Base-by-base conservation (phyloP, 257 asterid species). In the Dorcoceras hygrometricum region DNA sequence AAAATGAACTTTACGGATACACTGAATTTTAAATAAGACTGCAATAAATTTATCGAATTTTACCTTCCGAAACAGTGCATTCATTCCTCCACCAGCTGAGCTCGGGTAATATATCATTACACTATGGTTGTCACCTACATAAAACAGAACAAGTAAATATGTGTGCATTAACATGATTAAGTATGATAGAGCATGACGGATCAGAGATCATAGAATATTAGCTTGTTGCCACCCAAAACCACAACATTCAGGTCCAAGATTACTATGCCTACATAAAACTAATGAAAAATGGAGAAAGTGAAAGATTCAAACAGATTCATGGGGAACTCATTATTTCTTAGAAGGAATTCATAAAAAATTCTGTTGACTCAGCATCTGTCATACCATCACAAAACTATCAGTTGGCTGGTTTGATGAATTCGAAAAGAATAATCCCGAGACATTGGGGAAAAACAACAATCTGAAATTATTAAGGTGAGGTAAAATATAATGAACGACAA, bases 91-190 rank as follows among this genome's bases (percentile, higher is more conserved):
- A 62, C 88, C 88, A 8, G 88, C 88, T 61, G 88, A 74, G 73
- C 85, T 82, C 57, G 88, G 88, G 56, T 82, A 82, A 71, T 82
- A 82, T 64, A 82, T 82, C 88, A 80, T 82, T 71, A 94, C 90
- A 66, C 97, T 81, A 80, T 94, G 99, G 76, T 94, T 92, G 78
- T 94, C 97, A 83, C 90, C 99, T 94, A 78, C 86, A 81, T 48
- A 69, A 76, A 80, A 71, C 66, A 32, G 25, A 62, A 78, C 60
- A 68, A 63, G 69, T n/a, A 29, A 53, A 53, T 62, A 29, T 34
- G 24, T 55, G 36, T 71, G 69, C 57, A 48, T 67, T 25, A 27
- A 23, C 16, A 64, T 56, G 26, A 63, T 20, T 64, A 23, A 48
- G 62, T 48, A 63, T 62, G 39, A 20, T 22, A 51, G 28, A 62